Percentiles rank a stretch among this genome's conserved stretches.
Conservation (phyloP, 768 basidiomycete genomes). For the Psilocybe azurescens region DNA sequence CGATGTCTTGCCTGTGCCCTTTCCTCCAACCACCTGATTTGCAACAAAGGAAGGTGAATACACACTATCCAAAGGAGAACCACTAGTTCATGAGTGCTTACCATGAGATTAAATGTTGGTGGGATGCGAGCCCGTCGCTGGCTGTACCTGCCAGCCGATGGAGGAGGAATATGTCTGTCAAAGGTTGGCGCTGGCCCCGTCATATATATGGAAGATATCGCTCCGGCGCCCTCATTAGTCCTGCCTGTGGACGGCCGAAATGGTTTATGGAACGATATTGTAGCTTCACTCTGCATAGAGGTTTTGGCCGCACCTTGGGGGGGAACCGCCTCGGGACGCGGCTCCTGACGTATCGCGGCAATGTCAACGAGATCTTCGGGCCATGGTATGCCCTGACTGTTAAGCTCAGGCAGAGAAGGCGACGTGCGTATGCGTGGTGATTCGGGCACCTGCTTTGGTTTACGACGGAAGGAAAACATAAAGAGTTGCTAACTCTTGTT, state of each 20-base stretch:
- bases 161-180: conserved; percentile 52
- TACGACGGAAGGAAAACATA: conserved; percentile 83
- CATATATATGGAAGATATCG: conserved; percentile 78
- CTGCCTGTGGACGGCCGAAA: conserved; percentile 62
- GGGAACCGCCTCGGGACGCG: conserved; percentile 40
- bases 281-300: conserved; percentile 60
- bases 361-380: conserved; percentile 83
- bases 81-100: conserved; percentile 31
- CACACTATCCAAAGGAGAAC: neutral
- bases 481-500: conserved; percentile 16
- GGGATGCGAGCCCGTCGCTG: conserved; percentile 70
- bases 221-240: conserved; percentile 41
- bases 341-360: conserved; percentile 59
- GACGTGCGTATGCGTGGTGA: conserved; percentile 65
- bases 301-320: conserved; percentile 74
- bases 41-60: neutral
- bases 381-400: conserved; percentile 81
- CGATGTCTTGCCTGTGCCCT: conserved; percentile 87
- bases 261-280: conserved; percentile 85
- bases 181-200: conserved; percentile 70
- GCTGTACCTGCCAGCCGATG: conserved; percentile 52
- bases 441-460: conserved; percentile 58
- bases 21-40: conserved; percentile 74
- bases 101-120: conserved; percentile 90
- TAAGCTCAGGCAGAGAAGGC: conserved; percentile 81